These are phyloP conservation scores for Hymenoscyphus scutula DNA, from an alignment of 2,329 filamentous ascomycete species.

Conservation along the genomic window DNA sequence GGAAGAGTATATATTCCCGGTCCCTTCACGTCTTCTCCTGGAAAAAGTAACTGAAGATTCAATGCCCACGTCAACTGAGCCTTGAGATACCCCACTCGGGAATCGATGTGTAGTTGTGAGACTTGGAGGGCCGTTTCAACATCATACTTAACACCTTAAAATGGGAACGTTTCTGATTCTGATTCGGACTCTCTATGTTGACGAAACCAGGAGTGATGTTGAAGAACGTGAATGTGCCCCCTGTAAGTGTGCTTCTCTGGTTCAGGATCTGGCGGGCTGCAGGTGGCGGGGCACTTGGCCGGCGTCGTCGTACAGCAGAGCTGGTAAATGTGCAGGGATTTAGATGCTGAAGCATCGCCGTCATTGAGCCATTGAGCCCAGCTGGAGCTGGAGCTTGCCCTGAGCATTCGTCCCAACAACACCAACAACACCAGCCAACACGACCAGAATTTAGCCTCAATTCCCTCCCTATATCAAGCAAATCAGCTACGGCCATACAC, in stretches of 20 bases:
- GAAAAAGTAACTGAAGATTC: background rate
- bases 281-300: too few species aligned
- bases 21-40: background rate
- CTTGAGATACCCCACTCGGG: constrained; percentile 1
- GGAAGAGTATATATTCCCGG: background rate
- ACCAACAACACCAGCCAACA: background rate
- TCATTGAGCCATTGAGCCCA: too few species aligned
- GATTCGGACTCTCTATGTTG: too few species aligned
- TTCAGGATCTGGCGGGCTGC: too few species aligned
- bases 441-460: background rate
- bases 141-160: background rate
- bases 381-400: too few species aligned
- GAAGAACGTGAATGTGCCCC: too few species aligned
- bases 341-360: too few species aligned
- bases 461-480: background rate
- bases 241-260: too few species aligned
- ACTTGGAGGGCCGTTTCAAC: background rate
- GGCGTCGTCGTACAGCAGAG: too few species aligned
- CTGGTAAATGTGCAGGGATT: too few species aligned
- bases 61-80: background rate
- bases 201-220: background rate
- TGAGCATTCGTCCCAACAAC: background rate
- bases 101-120: background rate
- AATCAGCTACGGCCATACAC: background rate
- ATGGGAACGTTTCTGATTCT: background rate